A percentile compares a stretch with the other conserved stretches of the same genome.
Conservation (phyloP, 345 rosid species). For the Pugionium cornutum region DNA sequence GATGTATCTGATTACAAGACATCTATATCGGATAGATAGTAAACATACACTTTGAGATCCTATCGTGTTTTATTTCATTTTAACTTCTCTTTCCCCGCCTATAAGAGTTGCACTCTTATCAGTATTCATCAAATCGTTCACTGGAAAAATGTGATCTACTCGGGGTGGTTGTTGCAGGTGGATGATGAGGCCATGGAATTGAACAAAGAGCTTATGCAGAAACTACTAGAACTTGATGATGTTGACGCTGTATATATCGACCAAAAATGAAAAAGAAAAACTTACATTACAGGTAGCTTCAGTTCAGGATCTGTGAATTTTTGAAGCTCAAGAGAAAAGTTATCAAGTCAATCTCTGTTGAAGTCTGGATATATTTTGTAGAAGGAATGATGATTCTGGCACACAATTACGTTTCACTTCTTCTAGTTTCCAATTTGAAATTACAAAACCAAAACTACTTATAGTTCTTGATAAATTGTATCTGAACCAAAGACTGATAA, state of each 20-base stretch:
- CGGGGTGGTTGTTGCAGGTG: conserved; percentile 49
- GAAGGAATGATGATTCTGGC: conserved; percentile 16
- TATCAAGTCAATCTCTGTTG: background rate
- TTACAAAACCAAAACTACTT: conserved; percentile 2
- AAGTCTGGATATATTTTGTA: conserved; percentile 30
- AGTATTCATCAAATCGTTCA: background rate
- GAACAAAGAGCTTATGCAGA: conserved; percentile 80
- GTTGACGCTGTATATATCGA: conserved; percentile 89
- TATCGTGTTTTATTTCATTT: too few relatives aligned
- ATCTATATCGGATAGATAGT: too few relatives aligned
- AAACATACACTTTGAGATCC: too few relatives aligned
- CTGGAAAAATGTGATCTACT: conserved; percentile 1
- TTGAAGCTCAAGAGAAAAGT: background rate
- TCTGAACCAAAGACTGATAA: background rate
- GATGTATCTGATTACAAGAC: background rate
- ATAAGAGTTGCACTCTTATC: too few relatives aligned
- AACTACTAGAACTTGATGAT: conserved; percentile 85
- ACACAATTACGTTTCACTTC: conserved; percentile 9
- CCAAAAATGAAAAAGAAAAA: conserved; percentile 51
- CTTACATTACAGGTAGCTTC: conserved; percentile 7
- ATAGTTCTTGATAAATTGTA: background rate
- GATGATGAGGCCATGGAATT: conserved; percentile 91
- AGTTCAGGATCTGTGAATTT: background rate
- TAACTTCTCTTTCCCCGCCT: too few relatives aligned
- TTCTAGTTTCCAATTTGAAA: conserved; percentile 1